A percentile compares a stretch with the other conserved stretches of the same genome.
Evolutionary conservation across 352 stramenopile genomes (phyloP).

Genomic region (Thraustochytrium striatum): DNA sequence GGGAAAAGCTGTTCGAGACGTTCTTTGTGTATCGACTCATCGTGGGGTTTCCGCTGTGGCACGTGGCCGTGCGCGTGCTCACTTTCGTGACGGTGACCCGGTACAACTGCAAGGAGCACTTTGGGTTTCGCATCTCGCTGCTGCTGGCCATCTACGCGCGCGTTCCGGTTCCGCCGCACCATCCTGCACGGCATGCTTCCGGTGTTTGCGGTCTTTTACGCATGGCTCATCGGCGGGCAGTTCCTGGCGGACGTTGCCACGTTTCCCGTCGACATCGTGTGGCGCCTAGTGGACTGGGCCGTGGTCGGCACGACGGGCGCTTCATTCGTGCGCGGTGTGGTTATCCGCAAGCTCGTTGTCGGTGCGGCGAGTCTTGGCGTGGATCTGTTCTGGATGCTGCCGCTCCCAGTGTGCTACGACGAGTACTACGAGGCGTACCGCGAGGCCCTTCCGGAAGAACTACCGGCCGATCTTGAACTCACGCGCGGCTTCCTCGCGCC

Average conservation of each 20-base stretch:
- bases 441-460: background rate
- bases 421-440: slow-evolving; percentile 17
- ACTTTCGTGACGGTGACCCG: background rate
- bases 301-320: slow-evolving; percentile 3
- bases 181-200: slow-evolving; percentile 19
- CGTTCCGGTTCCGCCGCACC: background rate
- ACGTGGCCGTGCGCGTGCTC: background rate
- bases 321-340: slow-evolving; percentile 6
- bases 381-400: slow-evolving; percentile 9
- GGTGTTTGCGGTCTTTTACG: slow-evolving; percentile 30
- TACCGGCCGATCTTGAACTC: background rate
- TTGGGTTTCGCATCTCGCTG: slow-evolving; percentile 33
- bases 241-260: background rate
- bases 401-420: slow-evolving; percentile 30
- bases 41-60: slow-evolving; percentile 41
- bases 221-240: slow-evolving; percentile 38
- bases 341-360: background rate
- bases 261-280: slow-evolving; percentile 28
- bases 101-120: slow-evolving; percentile 6
- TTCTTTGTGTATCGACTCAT: slow-evolving; percentile 23
- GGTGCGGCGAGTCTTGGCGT: background rate
- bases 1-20: slow-evolving; percentile 42
- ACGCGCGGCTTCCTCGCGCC: background rate
- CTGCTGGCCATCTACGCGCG: slow-evolving; percentile 8
- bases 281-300: background rate